These are phyloP conservation scores for Malbranchea cinnamomea DNA, from an alignment of 2,329 filamentous ascomycete species.

Conservation along the genomic window DNA sequence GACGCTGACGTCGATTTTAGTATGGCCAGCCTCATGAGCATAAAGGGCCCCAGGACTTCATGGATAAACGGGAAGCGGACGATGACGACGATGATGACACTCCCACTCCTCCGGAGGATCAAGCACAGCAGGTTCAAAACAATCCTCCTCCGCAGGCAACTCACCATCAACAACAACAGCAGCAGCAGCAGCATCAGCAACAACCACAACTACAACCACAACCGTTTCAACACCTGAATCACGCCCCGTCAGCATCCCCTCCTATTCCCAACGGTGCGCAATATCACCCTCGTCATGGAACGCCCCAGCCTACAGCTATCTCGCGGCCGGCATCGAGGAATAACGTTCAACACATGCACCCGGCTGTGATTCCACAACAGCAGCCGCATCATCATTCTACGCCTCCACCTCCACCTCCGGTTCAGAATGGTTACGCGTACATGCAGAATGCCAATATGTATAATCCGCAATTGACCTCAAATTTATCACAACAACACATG, in stretches of 20 bases:
- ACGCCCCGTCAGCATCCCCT: constrained; percentile 76
- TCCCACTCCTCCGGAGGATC: constrained; percentile 56
- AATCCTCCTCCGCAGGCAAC: constrained; percentile 39
- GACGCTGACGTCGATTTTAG: constrained; percentile 32
- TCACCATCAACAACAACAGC: constrained; percentile 43
- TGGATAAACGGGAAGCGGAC: constrained; percentile 57
- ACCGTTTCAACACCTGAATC: constrained; percentile 66
- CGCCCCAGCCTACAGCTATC: constrained; percentile 61
- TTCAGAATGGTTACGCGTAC: constrained; percentile 61
- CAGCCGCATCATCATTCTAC: constrained; percentile 45
- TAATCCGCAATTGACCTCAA: constrained; percentile 44
- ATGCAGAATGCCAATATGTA: constrained; percentile 80
- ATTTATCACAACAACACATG: constrained; percentile 30
- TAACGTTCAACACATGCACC: constrained; percentile 59
- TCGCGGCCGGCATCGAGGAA: constrained; percentile 71
- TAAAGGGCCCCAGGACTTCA: constrained; percentile 88
- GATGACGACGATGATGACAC: constrained; percentile 71
- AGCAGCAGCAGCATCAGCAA: constrained; percentile 41
- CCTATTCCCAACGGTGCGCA: constrained; percentile 66
- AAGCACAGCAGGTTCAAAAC: constrained; percentile 32
- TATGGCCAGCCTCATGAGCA: constrained; percentile 90
- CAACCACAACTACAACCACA: constrained; percentile 55
- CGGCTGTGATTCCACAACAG: constrained; percentile 53
- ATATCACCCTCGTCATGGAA: constrained; percentile 59
- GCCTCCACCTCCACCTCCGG: constrained; percentile 31